Percentiles rank a stretch among this genome's conserved stretches.
These are phyloP conservation scores for Cutaneotrichosporon cutaneum DNA, from an alignment of 1,284 basidiomycete genomes.

Conservation along the genomic window DNA sequence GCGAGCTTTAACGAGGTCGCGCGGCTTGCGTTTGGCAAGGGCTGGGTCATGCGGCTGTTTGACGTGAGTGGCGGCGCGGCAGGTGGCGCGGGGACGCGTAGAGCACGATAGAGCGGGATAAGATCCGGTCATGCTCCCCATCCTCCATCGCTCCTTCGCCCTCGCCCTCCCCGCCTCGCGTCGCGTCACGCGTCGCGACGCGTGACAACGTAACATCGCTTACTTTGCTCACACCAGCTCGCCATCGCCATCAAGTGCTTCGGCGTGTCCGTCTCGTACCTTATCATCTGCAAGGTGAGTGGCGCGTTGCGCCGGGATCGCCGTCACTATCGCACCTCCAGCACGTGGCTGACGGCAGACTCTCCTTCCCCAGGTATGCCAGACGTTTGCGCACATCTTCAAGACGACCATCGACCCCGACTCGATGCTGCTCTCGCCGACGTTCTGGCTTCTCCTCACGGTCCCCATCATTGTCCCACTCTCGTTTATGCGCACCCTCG, in stretches of 20 bases:
- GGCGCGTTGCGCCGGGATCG: background rate
- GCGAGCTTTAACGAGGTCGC: slow-evolving; percentile 86
- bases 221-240: slow-evolving; percentile 58
- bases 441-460: slow-evolving; percentile 77
- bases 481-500: slow-evolving; percentile 77
- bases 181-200: background rate
- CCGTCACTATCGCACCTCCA: background rate
- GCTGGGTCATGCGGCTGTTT: slow-evolving; percentile 49
- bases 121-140: too few relatives aligned
- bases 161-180: too few relatives aligned
- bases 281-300: slow-evolving; percentile 85
- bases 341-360: slow-evolving; percentile 34
- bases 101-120: background rate
- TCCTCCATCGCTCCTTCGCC: too few relatives aligned
- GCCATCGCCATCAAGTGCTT: slow-evolving; percentile 97
- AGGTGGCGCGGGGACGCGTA: background rate
- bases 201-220: background rate
- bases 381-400: slow-evolving; percentile 74
- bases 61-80: slow-evolving; percentile 36
- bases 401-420: slow-evolving; percentile 58
- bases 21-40: slow-evolving; percentile 68
- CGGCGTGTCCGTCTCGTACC: slow-evolving; percentile 92
- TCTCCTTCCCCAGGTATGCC: slow-evolving; percentile 89
- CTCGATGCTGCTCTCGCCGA: slow-evolving; percentile 66
- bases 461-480: slow-evolving; percentile 84